Evolutionary conservation across 2,329 filamentous ascomycete genomes (phyloP).

Genomic region (Grosmannia huntii): DNA sequence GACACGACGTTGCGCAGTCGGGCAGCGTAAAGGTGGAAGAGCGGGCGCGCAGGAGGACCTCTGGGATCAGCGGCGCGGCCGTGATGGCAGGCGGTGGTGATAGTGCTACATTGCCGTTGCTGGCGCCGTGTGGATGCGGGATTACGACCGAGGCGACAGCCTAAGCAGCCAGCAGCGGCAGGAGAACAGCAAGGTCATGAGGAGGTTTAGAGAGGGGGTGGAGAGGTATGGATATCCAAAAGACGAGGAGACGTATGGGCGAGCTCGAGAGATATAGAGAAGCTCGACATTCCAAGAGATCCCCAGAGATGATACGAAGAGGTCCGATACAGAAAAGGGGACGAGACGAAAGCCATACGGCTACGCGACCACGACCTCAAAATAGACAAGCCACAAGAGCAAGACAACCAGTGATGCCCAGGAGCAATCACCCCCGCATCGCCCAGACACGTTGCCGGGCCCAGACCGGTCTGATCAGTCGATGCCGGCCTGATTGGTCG

Average conservation of each 20-base stretch:
- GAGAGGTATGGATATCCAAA: too few relatives aligned
- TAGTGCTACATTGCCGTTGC: neutral
- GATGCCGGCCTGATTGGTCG: neutral
- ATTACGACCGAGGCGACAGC: neutral
- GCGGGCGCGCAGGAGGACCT: neutral
- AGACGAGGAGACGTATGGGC: too few relatives aligned
- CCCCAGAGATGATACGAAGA: neutral
- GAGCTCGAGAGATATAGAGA: neutral
- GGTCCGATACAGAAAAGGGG: neutral
- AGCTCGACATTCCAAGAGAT: too few relatives aligned
- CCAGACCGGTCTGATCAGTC: neutral
- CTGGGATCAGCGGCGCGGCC: neutral
- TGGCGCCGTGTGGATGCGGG: too few relatives aligned
- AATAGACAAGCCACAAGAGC: too few relatives aligned
- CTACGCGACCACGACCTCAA: too few relatives aligned
- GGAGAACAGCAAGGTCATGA: neutral
- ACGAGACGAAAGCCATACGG: neutral
- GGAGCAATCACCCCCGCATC: too few relatives aligned
- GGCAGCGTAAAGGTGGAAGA: neutral
- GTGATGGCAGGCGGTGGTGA: neutral
- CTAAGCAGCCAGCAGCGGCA: neutral
- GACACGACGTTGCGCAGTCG: slow-evolving; percentile 6
- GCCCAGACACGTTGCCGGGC: too few relatives aligned
- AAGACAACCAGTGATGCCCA: too few relatives aligned
- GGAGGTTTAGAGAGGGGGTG: neutral